A percentile compares a stretch with the other conserved stretches of the same genome.
These are phyloP conservation scores for Excoecaria agallocha DNA, from an alignment of 345 rosid genomes.

Conservation along the genomic window DNA sequence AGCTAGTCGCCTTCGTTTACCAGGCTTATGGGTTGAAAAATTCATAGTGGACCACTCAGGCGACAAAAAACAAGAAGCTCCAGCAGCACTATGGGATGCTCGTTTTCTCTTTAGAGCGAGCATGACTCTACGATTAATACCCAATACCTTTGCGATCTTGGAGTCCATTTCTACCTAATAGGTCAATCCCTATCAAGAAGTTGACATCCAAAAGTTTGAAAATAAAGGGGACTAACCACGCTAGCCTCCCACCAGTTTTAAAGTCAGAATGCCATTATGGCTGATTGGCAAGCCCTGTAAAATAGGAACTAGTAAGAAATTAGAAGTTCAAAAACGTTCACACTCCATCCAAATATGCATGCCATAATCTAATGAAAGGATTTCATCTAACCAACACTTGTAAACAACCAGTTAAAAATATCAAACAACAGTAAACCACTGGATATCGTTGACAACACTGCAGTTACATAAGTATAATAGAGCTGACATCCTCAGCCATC, in stretches of 20 bases:
- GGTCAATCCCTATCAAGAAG: constrained; percentile 48
- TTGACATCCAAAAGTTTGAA: constrained; percentile 41
- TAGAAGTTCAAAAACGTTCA: background rate
- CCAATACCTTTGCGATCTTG: constrained; percentile 21
- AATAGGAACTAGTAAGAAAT: constrained; percentile 11
- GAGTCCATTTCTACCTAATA: constrained; percentile 56
- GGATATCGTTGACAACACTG: background rate
- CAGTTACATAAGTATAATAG: background rate
- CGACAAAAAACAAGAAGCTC: constrained; percentile 33
- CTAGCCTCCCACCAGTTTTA: constrained; percentile 41
- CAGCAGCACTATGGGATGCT: constrained; percentile 39
- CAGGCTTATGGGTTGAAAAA: constrained; percentile 23
- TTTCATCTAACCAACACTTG: background rate
- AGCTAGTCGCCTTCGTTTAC: constrained; percentile 53
- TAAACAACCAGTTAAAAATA: background rate
- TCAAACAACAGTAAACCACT: background rate
- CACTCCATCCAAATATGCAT: background rate
- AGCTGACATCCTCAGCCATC: background rate
- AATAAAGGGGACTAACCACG: constrained; percentile 29
- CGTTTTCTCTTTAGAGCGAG: constrained; percentile 53
- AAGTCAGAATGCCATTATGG: constrained; percentile 31
- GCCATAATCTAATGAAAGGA: background rate
- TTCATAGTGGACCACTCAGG: constrained; percentile 35
- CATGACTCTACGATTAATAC: constrained; percentile 27
- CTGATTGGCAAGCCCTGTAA: constrained; percentile 35